A percentile compares a stretch with the other conserved stretches of the same genome.
Conservation (phyloP, 2,329 filamentous ascomycete genomes). For the Thielaviopsis punctulata region DNA sequence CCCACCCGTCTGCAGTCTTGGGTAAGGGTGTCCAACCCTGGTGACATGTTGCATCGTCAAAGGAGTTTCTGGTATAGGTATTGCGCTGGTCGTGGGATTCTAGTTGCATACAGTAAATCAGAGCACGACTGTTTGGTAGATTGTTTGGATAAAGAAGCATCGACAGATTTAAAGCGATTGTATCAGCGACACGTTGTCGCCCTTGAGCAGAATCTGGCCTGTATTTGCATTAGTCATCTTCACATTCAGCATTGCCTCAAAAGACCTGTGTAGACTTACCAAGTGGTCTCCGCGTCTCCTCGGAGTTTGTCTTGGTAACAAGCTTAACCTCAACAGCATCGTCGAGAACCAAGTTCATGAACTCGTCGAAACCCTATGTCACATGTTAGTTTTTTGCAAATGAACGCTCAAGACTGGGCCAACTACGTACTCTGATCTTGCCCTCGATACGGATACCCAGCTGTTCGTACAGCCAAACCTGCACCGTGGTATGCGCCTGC, state of each 20-base stretch:
- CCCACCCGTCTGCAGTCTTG: not conserved
- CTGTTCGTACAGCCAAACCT: slow-evolving; percentile 96
- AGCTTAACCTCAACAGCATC: slow-evolving; percentile 86
- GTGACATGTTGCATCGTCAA: not conserved
- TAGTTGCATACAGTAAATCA: not conserved
- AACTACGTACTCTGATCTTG: slow-evolving; percentile 65
- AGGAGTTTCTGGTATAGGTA: not conserved
- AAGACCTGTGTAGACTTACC: slow-evolving; percentile 34
- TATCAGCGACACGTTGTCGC: slow-evolving; percentile 75
- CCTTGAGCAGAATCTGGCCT: slow-evolving; percentile 78
- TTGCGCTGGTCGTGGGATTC: not conserved
- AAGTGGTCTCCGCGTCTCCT: slow-evolving; percentile 60
- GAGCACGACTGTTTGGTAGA: not conserved
- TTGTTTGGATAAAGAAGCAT: not conserved
- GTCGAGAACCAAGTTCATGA: slow-evolving; percentile 96
- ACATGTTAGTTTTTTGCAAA: slow-evolving; percentile 14
- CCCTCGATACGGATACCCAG: slow-evolving; percentile 86
- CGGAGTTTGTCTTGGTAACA: slow-evolving; percentile 58
- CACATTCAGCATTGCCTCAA: not conserved
- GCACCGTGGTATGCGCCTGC: slow-evolving; percentile 63
- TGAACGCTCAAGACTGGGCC: slow-evolving; percentile 45
- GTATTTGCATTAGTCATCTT: slow-evolving; percentile 16
- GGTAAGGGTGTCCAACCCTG: not conserved
- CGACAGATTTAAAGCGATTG: slow-evolving; percentile 24
- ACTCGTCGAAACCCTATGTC: slow-evolving; percentile 87